Percentiles rank a stretch among this genome's conserved stretches.
Conservation (phyloP, 164 flowering plant genomes). For the Macadamia tetraphylla region DNA sequence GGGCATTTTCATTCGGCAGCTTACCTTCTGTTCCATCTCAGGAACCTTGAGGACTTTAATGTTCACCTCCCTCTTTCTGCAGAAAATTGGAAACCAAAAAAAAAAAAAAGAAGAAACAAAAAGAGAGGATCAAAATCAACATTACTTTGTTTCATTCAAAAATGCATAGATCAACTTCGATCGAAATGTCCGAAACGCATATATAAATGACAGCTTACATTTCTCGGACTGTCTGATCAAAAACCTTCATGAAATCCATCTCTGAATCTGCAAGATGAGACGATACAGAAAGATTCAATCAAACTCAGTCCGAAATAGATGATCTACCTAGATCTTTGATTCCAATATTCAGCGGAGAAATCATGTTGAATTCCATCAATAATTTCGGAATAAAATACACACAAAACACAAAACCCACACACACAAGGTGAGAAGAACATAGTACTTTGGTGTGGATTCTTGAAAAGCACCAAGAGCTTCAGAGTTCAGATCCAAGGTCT, state of each 20-base stretch:
- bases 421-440: too few species aligned
- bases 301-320: not conserved
- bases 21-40: constrained; percentile 1
- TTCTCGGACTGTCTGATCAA: constrained; percentile 95
- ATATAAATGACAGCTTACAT: constrained; percentile 45
- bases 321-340: constrained; percentile 17
- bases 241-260: constrained; percentile 99
- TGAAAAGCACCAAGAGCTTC: too few species aligned
- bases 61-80: constrained; percentile 1
- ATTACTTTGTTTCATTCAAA: not conserved
- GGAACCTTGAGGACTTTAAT: constrained; percentile 2
- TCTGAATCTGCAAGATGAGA: constrained; percentile 25
- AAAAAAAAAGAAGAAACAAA: not conserved
- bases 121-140: not conserved
- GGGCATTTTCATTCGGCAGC: not conserved
- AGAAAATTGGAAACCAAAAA: not conserved
- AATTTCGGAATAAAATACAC: too few species aligned
- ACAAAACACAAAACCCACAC: too few species aligned
- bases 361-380: too few species aligned
- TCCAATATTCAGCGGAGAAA: too few species aligned
- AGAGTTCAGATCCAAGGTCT: too few species aligned
- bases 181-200: not conserved
- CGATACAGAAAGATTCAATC: not conserved
- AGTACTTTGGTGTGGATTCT: too few species aligned
- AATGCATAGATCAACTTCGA: not conserved